phyloP scores from a whole-genome alignment of 495 filamentous ascomycete genomes.

The Niebla homalea region DNA sequence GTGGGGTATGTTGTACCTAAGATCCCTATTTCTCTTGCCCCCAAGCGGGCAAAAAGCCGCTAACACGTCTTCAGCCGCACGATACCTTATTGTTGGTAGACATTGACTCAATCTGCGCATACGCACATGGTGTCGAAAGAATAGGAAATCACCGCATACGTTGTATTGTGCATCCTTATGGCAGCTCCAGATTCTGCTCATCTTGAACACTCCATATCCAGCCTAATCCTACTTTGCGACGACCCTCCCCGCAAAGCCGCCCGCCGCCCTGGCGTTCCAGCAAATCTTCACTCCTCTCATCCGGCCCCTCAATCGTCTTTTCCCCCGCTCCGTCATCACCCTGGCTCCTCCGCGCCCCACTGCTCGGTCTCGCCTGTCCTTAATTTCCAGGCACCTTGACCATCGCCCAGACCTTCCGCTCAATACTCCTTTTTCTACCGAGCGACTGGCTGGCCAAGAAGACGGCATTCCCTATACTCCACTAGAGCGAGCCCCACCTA shows the following conservation, averaged over 20 bases:
- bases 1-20: too few relatives aligned
- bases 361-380: constrained; percentile 55
- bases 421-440: constrained; percentile 56
- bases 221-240: too few relatives aligned
- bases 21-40: too few relatives aligned
- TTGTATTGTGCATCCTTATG: too few relatives aligned
- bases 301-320: constrained; percentile 9
- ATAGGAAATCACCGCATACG: too few relatives aligned
- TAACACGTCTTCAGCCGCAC: too few relatives aligned
- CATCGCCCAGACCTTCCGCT: constrained; percentile 45
- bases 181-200: too few relatives aligned
- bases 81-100: too few relatives aligned
- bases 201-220: too few relatives aligned
- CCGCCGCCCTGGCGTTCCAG: constrained; percentile 20
- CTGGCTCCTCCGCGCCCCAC: constrained; percentile 49
- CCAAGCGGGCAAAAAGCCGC: too few relatives aligned
- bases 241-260: background rate
- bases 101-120: too few relatives aligned
- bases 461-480: constrained; percentile 48
- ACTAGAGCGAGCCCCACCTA: constrained; percentile 26
- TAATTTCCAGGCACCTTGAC: constrained; percentile 73
- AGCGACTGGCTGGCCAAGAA: constrained; percentile 37
- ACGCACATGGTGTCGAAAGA: too few relatives aligned
- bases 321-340: constrained; percentile 23
- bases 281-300: constrained; percentile 11